These are phyloP conservation scores for Botrytis galanthina DNA, from an alignment of 2,329 filamentous ascomycete genomes.

Conservation along the genomic window DNA sequence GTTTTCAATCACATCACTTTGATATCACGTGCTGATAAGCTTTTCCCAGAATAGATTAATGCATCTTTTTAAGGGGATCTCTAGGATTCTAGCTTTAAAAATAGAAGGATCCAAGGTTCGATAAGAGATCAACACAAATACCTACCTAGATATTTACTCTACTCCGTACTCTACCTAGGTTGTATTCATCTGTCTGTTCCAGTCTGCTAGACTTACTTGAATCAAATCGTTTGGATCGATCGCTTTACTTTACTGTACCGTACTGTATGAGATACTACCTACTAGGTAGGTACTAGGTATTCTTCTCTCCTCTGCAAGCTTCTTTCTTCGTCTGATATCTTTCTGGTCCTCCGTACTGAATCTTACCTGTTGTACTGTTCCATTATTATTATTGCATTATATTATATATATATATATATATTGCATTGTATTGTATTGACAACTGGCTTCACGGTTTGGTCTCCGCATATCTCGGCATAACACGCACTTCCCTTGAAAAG, in stretches of 20 bases:
- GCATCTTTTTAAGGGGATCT: not conserved
- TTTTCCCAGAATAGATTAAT: constrained; percentile 12
- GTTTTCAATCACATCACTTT: not conserved
- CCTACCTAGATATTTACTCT: no score
- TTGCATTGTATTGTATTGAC: not conserved
- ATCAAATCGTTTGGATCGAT: not conserved
- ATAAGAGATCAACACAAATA: not conserved
- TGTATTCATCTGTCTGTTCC: not conserved
- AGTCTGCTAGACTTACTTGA: not conserved
- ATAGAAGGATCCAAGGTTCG: constrained; percentile 6
- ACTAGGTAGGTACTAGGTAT: no score
- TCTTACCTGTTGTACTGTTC: not conserved
- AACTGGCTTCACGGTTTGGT: not conserved
- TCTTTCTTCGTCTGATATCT: not conserved
- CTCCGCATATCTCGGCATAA: constrained; percentile 14
- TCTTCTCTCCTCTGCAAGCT: not conserved
- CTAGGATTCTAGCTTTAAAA: not conserved
- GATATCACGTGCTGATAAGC: constrained; percentile 19
- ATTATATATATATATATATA: not conserved
- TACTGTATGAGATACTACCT: no score
- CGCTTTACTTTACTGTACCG: not conserved
- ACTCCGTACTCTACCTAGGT: no score
- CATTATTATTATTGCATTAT: not conserved
- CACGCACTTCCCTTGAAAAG: not conserved
- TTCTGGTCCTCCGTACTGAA: not conserved